These are phyloP conservation scores for Tulasnella sp. DNA, from an alignment of 768 basidiomycete genomes.

Conservation along the genomic window DNA sequence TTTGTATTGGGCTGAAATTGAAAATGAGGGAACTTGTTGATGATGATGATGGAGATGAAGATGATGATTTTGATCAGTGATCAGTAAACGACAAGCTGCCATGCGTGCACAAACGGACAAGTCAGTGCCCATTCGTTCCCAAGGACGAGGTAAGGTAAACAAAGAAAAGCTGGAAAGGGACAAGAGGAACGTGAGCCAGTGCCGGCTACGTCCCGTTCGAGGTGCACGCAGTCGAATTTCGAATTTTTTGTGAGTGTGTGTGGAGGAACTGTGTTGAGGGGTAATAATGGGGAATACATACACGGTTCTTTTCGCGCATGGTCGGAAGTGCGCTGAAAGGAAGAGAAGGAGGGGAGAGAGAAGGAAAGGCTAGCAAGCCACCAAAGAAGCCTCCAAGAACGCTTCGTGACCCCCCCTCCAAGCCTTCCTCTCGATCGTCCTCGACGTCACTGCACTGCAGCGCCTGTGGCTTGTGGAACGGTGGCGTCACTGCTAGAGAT, in stretches of 20 bases:
- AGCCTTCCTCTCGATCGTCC: too few species aligned
- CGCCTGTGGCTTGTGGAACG: too few species aligned
- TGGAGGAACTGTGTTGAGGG: too few species aligned
- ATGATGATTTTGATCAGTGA: not conserved
- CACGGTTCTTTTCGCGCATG: conserved; percentile 8
- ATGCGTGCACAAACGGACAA: not conserved
- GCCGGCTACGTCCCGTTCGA: not conserved
- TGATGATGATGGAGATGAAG: not conserved
- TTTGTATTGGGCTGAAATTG: conserved; percentile 4
- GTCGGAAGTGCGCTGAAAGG: not conserved
- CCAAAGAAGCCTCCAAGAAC: conserved; percentile 3
- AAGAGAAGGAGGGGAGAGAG: not conserved
- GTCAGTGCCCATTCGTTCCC: not conserved
- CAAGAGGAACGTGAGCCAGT: not conserved
- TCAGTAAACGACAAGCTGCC: not conserved
- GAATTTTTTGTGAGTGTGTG: not conserved
- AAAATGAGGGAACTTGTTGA: not conserved
- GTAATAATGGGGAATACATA: too few species aligned
- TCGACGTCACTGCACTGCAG: too few species aligned
- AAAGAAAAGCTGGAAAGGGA: not conserved
- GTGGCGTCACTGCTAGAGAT: too few species aligned
- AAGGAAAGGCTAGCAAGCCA: conserved; percentile 10
- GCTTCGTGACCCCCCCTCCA: not conserved
- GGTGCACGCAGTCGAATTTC: not conserved
- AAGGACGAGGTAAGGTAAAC: conserved; percentile 1